Evolutionary conservation across 805 yeast genomes (phyloP), one percentile per base, ranked within the genome.

Genomic region (Isabelozyma heimii): DNA sequence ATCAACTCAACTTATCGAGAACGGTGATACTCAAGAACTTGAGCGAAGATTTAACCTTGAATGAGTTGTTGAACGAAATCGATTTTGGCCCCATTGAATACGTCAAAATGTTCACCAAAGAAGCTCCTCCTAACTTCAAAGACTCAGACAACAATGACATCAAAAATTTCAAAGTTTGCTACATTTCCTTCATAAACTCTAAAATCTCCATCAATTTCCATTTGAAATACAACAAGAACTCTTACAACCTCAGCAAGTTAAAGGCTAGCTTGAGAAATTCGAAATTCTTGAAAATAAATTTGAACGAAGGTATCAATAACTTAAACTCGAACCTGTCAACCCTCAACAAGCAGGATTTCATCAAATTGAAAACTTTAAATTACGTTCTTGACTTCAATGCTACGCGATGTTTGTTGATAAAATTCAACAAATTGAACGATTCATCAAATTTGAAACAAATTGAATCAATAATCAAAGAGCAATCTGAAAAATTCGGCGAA

Each of bases 61-160:
- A 59, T 10, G 66, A 70, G 16, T 60, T 80, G 14, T 61, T 82
- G 40, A 74, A 80, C 42, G 63, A 68, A 30, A 71, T 84, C 8
- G 79, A 79, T 40, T 73, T 61, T 59, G 89, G 87, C 3, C 87
- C 89, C 0, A 73, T 85, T 35, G 91, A 85, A 61, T 80, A 79
- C 55, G 73, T 82, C 51, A 73, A 76, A 47, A 60, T 80, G 49
- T 62, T 72, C 48, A 57, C 67, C 14, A 64, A 57, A 38, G 60
- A 63, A 12, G 61, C 70, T 8, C 67, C 69, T 8, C 52, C 63
- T 12, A 69, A 72, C 16, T 44, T 66, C 24, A 58, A 61, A 35
- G 60, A 54, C 16, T 53, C 56, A 12, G 49, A 46, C 20, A 30
- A 30, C 8, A 30, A 30, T 13, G 35, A 10, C n/a, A 30, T 30